Base-by-base conservation (phyloP, 495 filamentous ascomycete genomes). In the Amphirosellinia nigrospora region DNA sequence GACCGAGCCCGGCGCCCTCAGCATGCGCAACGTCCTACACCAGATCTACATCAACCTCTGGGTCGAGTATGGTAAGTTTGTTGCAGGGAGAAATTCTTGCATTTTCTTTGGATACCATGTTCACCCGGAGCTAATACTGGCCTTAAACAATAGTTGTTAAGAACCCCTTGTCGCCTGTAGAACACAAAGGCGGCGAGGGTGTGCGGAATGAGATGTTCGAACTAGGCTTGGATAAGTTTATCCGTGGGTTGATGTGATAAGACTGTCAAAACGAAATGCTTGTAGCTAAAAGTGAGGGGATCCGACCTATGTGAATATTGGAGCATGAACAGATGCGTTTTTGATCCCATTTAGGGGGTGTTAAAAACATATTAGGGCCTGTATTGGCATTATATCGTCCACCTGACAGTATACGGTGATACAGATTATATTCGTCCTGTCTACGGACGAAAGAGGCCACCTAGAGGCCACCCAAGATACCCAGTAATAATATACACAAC, bases 31-130 rank as follows among this genome's bases (percentile, higher is more conserved):
- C 69, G 94, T 94, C 10, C 85, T 99, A 76, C 94, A 99, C 79
- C 96, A 99, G 86, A 98, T 99, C 64, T 98, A 98, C 79, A 96
- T 97, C 77, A 98, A 96, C 81, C 88, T 98, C 30, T 98, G 93
- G 82, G 94, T 98, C 52, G 96, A 99, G 85, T 98, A 93, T 76
- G 92, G 92, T 94, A 79, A 71, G 88, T 76, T 4, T 13, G 19
- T 21, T 32, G 39, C 23, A 21, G 56, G 50, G 50, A 15, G 50
- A 55, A 9, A 6, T 6, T 9, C 53, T n/a, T 19, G 53, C 10
- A n/a, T n/a, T 19, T 30, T 8, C 23, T 56, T 34, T 32, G 15
- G 21, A 11, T 52, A 52, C 48, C 5, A 4, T 26, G 21, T 52
- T 26, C 19, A n/a, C 8, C 23, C 9, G 28, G 7, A n/a, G 16